Conservation (phyloP, 108 stramenopile species). For the Fragilariopsis cylindrus region DNA sequence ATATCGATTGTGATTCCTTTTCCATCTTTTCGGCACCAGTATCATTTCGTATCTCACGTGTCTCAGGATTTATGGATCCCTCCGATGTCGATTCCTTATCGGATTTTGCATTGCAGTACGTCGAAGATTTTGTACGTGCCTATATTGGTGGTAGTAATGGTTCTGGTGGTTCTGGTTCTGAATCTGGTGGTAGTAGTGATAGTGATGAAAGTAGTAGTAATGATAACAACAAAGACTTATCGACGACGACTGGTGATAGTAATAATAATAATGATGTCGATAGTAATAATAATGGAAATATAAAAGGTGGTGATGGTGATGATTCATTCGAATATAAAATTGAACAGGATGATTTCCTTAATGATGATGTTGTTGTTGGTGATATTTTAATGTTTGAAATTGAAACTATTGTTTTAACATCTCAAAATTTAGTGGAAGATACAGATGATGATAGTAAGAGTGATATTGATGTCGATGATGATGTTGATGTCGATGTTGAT, state of each 20-base stretch:
- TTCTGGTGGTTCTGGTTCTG: not conserved
- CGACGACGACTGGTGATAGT: too few species aligned
- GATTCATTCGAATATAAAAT: too few species aligned
- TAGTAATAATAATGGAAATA: too few species aligned
- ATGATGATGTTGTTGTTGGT: not conserved
- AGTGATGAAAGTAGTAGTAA: not conserved
- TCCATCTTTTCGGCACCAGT: slow-evolving; percentile 21
- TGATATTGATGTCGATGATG: too few species aligned
- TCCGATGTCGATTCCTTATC: slow-evolving; percentile 1
- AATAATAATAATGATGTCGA: too few species aligned
- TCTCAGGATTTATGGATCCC: slow-evolving; percentile 29
- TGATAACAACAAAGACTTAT: not conserved
- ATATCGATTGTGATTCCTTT: slow-evolving; percentile 40
- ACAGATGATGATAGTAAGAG: not conserved
- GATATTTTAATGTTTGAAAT: slow-evolving; percentile 17
- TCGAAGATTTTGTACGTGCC: slow-evolving; percentile 13
- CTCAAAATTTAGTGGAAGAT: slow-evolving; percentile 10
- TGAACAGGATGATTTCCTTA: not conserved
- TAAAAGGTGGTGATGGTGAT: too few species aligned
- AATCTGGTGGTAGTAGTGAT: not conserved
- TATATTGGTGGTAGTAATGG: not conserved
- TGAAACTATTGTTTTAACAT: slow-evolving; percentile 13
- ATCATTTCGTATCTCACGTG: slow-evolving; percentile 7
- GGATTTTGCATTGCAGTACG: not conserved
- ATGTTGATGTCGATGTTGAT: too few species aligned